Evolutionary conservation across 1,139 yeast genomes (phyloP), one percentile per base, ranked within the genome.

Genomic region (Lodderomyces parapsilosis): DNA sequence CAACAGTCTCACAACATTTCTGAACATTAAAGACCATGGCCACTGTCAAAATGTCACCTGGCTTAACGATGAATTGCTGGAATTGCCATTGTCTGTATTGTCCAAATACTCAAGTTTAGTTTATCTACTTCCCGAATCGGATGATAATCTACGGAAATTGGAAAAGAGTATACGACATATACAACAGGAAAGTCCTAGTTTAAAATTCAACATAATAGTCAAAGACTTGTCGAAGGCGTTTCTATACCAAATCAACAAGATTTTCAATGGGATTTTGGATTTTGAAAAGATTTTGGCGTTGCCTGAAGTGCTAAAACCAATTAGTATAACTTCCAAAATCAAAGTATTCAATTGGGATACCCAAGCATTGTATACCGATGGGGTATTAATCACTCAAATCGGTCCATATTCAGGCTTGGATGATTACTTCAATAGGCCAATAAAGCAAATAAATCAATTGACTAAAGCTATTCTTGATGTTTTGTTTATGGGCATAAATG

Each of bases 1-100:
- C 47, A 82, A 88, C 54, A 67, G 71, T 33, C 65, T 86, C 41
- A 77, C 86, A 3, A 78, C 85, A 3, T 86, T 86, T 59, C 71
- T 76, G 46, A 62, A 65, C 17, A 68, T 86, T 39, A 78, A 80
- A 54, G 74, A 74, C 41, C 69, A 68, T 41, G 86, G 81, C 8
- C 68, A 83, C 40, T 80, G 87, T 41, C 76, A 71, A 24, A 74
- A 75, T 48, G 78, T 84, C 17, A 67, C 80, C 18, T 84, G 90
- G 86, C 68, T 86, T 15, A 67, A 64, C 36, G 66, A 65, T 13
- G 55, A 52, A 2, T 36, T 49, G 18, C 6, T 38, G 2, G 36
- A 30, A 6, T 35, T 50, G 9, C 44, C 45, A 19, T 18, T 40
- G 1, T 36, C 42, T 35, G 41, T 53, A 6, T 58, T 60, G 43